Evolutionary conservation across 23 red algal genomes (phyloP), one percentile per base, ranked within the genome.

Genomic region (Gracilaria domingensis): DNA sequence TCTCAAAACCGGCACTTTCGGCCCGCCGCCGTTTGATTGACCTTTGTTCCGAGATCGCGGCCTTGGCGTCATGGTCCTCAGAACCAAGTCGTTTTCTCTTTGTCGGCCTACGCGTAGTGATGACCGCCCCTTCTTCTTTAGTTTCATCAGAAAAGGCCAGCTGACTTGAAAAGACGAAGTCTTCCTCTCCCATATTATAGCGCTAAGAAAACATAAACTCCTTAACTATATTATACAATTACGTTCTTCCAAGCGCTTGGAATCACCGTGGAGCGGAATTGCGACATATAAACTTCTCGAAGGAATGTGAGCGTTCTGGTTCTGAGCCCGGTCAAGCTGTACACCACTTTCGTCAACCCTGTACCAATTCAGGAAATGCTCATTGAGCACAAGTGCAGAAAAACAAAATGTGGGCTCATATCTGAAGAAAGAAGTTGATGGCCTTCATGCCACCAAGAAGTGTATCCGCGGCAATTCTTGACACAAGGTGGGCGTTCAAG

Each of bases 61-160:
- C 16, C 16, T 3, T 20, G 0, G 32, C 14, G 30, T 16, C 32
- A 69, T 14, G 30, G 12, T 69, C 20, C 32, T 69, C 32, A 20
- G 20, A 34, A 36, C 38, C 42, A 26, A 1, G 40, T 25, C 72
- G 12, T 7, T 1, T 33, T 77, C 72, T 77, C 42, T 50, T 77
- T 20, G 38, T 37, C 20, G 72, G 40, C 5, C 12, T 77, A 3
- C 9, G 28, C 21, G 72, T 17, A 23, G 20, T 11, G 24, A 35
- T 1, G 23, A 30, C 72, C 29, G 20, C 34, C 0, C 50, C 40
- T 14, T 77, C 39, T 5, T 28, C 39, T 51, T 48, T 50, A 23
- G 40, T 21, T 7, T 77, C 72, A 77, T 77, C 72, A 51, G 72
- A 77, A 30, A 77, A 77, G 72, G 40, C 72, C 42, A 77, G 42